These are phyloP conservation scores for Viridothelium virens DNA, from an alignment of 495 filamentous ascomycete genomes.

Conservation along the genomic window DNA sequence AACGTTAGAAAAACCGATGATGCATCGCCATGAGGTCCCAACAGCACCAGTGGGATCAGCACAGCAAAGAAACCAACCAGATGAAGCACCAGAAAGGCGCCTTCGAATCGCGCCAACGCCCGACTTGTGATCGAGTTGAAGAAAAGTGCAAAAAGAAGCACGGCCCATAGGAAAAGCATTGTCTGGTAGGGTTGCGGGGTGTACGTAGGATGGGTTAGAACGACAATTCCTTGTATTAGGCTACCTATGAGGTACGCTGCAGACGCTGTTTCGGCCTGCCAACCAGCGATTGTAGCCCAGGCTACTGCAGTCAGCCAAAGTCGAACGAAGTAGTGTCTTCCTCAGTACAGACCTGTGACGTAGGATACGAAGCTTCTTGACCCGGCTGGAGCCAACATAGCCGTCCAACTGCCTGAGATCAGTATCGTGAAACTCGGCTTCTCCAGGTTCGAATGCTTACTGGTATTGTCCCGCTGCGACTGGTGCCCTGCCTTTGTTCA, in stretches of 20 bases:
- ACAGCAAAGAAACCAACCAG: constrained; percentile 19
- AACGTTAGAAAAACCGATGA: constrained; percentile 16
- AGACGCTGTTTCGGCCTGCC: constrained; percentile 16
- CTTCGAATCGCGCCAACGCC: constrained; percentile 21
- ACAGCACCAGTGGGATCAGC: constrained; percentile 18
- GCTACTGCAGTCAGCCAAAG: not conserved
- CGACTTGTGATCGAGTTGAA: constrained; percentile 36
- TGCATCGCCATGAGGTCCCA: constrained; percentile 16
- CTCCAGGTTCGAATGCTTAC: constrained; percentile 31
- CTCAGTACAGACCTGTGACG: constrained; percentile 20
- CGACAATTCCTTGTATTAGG: constrained; percentile 23
- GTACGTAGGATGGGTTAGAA: constrained; percentile 31
- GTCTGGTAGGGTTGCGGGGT: constrained; percentile 36
- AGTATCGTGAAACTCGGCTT: not conserved
- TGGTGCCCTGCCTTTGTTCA: constrained; percentile 11
- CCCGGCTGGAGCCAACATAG: not conserved
- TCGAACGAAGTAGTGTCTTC: not conserved
- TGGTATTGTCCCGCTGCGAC: constrained; percentile 27
- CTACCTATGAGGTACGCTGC: constrained; percentile 29
- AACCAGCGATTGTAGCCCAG: constrained; percentile 22
- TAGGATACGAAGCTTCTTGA: constrained; percentile 19
- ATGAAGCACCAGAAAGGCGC: constrained; percentile 15
- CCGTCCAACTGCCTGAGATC: not conserved
- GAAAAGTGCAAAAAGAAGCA: constrained; percentile 33
- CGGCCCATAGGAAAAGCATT: constrained; percentile 42